Evolutionary conservation across 805 yeast genomes (phyloP), one percentile per base, ranked within the genome.

Genomic region (Nakazawaea ishiwadae): DNA sequence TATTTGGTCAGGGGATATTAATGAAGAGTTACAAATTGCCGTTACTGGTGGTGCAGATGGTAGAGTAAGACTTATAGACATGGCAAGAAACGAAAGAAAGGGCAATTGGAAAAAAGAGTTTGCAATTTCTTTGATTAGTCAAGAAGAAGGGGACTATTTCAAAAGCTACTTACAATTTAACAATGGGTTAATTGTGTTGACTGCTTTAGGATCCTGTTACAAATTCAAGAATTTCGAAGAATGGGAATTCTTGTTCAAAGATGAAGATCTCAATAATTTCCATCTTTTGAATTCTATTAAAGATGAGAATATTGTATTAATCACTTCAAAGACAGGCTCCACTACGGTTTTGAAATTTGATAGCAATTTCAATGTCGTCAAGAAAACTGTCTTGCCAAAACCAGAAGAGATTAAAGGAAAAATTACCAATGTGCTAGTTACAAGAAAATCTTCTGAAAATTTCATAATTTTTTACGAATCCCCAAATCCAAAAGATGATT

Each of bases 41-140:
- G 89, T 79, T 2, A 85, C 96, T 10, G 93, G 96, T 31, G 99
- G 99, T 28, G 95, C 95, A 30, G 99, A 93, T 62, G 97, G 97
- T 0, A 75, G 84, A 50, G 60, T 90, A 2, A 71, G 84, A 48
- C 49, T 84, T 4, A 78, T 81, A 53, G 84, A 83, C 50, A 56
- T 83, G 19, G 51, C 50, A 20, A 63, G 59, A 20, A 40, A 44
- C 1, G 19, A 44, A 5, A 63, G 71, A 46, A 38, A 52, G 2
- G 56, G 61, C 7, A 68, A 15, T 35, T 41, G 44, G 44, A 36
- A 18, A 26, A 36, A 45, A 16, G 45, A 52, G 36, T 66, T 60
- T 56, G 44, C 60, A 4, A 69, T 80, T 5, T 44, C 59, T 1
- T 33, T 37, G 0, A 39, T 55, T 9, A 49, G 63, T 8, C 54